A percentile compares a stretch with the other conserved stretches of the same genome.
Evolutionary conservation across 495 filamentous ascomycete species (phyloP).

Genomic region (Penicillium paradoxum): DNA sequence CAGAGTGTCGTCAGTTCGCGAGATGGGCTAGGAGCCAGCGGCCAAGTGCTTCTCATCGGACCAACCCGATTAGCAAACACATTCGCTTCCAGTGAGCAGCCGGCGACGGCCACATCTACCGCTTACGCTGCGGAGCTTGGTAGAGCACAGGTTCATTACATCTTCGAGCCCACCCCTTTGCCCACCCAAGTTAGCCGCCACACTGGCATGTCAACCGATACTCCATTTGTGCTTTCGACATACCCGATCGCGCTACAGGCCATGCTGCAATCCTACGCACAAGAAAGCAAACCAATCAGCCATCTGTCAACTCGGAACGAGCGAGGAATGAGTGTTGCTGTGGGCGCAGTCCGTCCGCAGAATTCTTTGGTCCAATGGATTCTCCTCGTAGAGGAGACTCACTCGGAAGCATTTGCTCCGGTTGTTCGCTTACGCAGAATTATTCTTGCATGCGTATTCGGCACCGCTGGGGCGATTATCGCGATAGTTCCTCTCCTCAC

Average conservation of each 20-base stretch:
- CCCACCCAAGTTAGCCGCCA: constrained; percentile 44
- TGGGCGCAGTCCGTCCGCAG: constrained; percentile 64
- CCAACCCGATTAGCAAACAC: constrained; percentile 59
- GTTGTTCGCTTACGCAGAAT: constrained; percentile 69
- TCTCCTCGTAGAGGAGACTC: constrained; percentile 71
- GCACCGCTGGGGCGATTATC: constrained; percentile 64
- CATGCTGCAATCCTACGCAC: constrained; percentile 42
- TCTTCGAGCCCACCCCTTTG: constrained; percentile 36
- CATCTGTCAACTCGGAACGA: constrained; percentile 66
- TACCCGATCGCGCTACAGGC: constrained; percentile 55
- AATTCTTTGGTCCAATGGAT: constrained; percentile 71
- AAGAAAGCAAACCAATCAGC: constrained; percentile 57
- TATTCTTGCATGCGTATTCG: constrained; percentile 78
- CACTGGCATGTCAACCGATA: constrained; percentile 34
- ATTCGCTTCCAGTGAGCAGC: constrained; percentile 41
- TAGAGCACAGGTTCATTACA: constrained; percentile 32
- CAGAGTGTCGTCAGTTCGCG: constrained; percentile 51
- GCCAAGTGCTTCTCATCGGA: constrained; percentile 62
- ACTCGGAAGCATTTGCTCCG: constrained; percentile 67
- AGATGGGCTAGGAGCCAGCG: constrained; percentile 65
- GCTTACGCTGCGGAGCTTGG: constrained; percentile 14
- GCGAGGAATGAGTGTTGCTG: constrained; percentile 56
- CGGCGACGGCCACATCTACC: constrained; percentile 17
- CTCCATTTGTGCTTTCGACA: constrained; percentile 50
- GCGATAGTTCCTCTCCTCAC: constrained; percentile 69